Evolutionary conservation across 768 basidiomycete genomes (phyloP), one percentile per base, ranked within the genome.

Genomic region (Mycena capillaripes): DNA sequence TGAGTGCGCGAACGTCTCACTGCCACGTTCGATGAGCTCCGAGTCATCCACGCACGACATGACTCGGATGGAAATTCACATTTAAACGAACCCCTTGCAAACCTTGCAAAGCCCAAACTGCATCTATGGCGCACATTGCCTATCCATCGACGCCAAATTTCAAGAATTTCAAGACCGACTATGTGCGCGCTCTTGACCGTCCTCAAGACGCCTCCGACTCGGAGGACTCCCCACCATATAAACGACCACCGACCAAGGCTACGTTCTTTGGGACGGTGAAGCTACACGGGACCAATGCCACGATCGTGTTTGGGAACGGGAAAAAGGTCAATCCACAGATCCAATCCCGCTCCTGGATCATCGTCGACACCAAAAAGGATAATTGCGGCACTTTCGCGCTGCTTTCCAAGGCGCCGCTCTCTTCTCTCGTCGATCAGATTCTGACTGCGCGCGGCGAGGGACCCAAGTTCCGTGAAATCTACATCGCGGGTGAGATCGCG

Each of bases 261-360:
- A 75, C 73, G 0, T 78, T 78, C 66, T 34, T 76, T 17, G 75
- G 77, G 9, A 72, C 71, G 6, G 70, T 78, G 23, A 78, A 78
- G 58, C 58, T 78, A 11, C 77, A 78, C 42, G 77, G 75, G 1
- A 74, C 75, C 27, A 77, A 77, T 59, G 75, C 73, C 16, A 75
- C 70, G 17, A 14, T 76, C 12, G 75, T 77, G 58, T 76, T 74
- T 30, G 36, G 32, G 2, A 42, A 76, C 32, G 69, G 69, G 21
- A 48, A 66, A 17, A 65, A 61, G 16, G 8, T 4, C 34, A 6
- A 66, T 30, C 62, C 73, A 4, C 70, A 72, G 55, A 76, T 77
- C n/a, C 76, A 77, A 56, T 71, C 75, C 17, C 66, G 76, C 5
- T 76, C 73, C 12, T 74, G 75, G 70, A 53, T 77, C n/a, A 72